Conservation (phyloP, 179 eudicot species). For the Beta lomatogona region DNA sequence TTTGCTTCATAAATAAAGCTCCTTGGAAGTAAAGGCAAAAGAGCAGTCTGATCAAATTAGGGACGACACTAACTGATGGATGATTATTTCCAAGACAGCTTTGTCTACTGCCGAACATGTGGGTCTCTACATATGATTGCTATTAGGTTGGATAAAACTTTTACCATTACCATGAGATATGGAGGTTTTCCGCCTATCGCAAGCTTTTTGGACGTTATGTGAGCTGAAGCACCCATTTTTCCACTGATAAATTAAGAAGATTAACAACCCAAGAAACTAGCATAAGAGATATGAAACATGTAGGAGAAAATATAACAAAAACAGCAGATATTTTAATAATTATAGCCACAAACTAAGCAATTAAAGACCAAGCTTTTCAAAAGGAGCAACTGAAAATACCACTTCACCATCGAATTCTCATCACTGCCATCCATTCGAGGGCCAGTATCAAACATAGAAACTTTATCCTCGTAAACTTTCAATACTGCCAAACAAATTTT, state of each 20-base stretch:
- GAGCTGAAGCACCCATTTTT: too few species aligned
- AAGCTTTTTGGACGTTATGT: conserved; percentile 47
- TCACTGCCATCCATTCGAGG: conserved; percentile 71
- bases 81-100: too few species aligned
- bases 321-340: not conserved
- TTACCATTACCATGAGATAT: conserved; percentile 51
- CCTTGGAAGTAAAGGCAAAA: not conserved
- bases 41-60: too few species aligned
- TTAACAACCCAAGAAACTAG: not conserved
- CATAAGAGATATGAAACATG: not conserved
- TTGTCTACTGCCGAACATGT: not conserved
- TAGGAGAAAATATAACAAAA: not conserved
- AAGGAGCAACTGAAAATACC: conserved; percentile 40
- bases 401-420: conserved; percentile 61
- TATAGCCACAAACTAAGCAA: not conserved
- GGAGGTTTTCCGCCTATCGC: conserved; percentile 74
- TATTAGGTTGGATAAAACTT: not conserved
- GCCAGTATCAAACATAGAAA: conserved; percentile 66
- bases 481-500: conserved; percentile 47
- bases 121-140: not conserved
- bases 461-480: conserved; percentile 36
- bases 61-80: not conserved
- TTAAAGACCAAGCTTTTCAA: not conserved
- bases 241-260: conserved; percentile 15
- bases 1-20: not conserved